A percentile compares a stretch with the other conserved stretches of the same genome.
Conservation (phyloP, 148 eudicot genomes). For the Polygonum maritimum region DNA sequence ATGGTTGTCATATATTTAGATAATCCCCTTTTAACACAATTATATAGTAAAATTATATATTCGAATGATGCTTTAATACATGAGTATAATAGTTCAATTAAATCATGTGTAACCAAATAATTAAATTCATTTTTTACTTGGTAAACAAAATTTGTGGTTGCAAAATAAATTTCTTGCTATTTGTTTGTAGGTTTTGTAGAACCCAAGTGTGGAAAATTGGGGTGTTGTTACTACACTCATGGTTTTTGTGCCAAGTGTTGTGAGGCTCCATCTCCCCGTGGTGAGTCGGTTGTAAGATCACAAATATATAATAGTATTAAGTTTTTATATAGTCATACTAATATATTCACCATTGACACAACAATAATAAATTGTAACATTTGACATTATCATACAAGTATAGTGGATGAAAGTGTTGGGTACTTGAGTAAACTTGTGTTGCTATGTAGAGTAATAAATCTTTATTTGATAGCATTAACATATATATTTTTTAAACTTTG, state of each 20-base stretch:
- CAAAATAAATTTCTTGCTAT: background rate
- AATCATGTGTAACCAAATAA: too few species aligned
- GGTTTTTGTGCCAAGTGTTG: background rate
- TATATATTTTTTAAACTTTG: background rate
- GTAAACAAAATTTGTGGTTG: background rate
- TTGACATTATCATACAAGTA: background rate
- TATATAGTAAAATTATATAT: too few species aligned
- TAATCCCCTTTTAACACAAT: too few species aligned
- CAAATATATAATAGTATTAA: too few species aligned
- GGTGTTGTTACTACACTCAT: conserved; percentile 1
- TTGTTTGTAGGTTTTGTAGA: background rate
- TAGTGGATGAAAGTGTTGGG: background rate
- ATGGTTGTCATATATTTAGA: too few species aligned
- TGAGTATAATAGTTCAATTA: too few species aligned
- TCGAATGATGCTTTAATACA: too few species aligned
- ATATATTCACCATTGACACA: too few species aligned
- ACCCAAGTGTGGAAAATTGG: background rate
- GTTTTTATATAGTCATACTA: too few species aligned
- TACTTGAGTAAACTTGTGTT: background rate
- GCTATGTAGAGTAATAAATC: background rate
- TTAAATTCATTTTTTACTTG: background rate
- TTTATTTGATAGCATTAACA: background rate
- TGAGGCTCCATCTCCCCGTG: background rate
- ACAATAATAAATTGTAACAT: too few species aligned
- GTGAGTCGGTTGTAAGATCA: too few species aligned